phyloP scores from a whole-genome alignment of 2,329 filamentous ascomycete species.

The Alternaria arborescens region DNA sequence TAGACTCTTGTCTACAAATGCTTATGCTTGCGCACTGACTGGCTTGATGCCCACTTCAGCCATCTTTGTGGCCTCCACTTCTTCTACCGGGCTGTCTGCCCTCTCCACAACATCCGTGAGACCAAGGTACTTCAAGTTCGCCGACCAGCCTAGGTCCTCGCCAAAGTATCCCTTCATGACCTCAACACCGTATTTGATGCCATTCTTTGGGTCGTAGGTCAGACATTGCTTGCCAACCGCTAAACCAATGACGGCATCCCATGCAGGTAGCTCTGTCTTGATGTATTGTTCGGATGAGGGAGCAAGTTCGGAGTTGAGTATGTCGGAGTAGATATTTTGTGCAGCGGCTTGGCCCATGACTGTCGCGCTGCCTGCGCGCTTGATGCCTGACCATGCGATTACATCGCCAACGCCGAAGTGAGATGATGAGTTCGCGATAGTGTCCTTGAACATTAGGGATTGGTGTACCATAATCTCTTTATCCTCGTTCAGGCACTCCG shows the following conservation, averaged over 20 bases:
- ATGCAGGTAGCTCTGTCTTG: slow-evolving; percentile 40
- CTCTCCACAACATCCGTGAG: slow-evolving; percentile 46
- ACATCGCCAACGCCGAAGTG: slow-evolving; percentile 78
- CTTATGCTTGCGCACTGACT: slow-evolving; percentile 35
- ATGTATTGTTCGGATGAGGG: slow-evolving; percentile 26
- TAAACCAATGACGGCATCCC: slow-evolving; percentile 69
- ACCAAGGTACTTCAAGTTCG: slow-evolving; percentile 44
- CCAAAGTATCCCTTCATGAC: slow-evolving; percentile 71
- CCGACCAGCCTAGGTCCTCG: slow-evolving; percentile 67
- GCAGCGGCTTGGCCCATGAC: slow-evolving; percentile 74
- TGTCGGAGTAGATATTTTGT: slow-evolving; percentile 60
- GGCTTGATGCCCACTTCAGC: slow-evolving; percentile 42
- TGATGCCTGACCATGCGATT: slow-evolving; percentile 77
- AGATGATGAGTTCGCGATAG: slow-evolving; percentile 63
- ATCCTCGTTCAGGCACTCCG: slow-evolving; percentile 66
- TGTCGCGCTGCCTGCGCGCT: slow-evolving; percentile 79
- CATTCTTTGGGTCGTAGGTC: slow-evolving; percentile 66
- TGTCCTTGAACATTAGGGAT: slow-evolving; percentile 64
- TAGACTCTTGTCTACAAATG: slow-evolving; percentile 1
- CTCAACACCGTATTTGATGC: slow-evolving; percentile 68
- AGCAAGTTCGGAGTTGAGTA: slow-evolving; percentile 45
- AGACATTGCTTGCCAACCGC: slow-evolving; percentile 76
- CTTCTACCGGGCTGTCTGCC: slow-evolving; percentile 23
- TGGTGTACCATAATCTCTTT: slow-evolving; percentile 69
- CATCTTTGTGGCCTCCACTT: slow-evolving; percentile 31